phyloP scores from a whole-genome alignment of 768 basidiomycete genomes.

The Amanita rubescens region DNA sequence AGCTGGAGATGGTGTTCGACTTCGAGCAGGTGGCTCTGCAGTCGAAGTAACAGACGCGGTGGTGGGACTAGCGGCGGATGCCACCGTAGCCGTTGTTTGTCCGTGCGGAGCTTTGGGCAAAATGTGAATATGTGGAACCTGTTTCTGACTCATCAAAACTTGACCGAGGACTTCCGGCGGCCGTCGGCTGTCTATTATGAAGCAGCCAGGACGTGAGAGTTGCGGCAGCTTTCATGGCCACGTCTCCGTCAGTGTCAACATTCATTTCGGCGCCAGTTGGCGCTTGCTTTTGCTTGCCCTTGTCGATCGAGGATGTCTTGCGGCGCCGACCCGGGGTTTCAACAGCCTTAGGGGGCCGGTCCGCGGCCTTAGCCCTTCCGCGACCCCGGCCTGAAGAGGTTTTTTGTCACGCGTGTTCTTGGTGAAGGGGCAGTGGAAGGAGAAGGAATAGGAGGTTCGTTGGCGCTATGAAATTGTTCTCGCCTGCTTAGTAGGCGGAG shows the following conservation, averaged over 20 bases:
- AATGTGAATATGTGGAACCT: conserved; percentile 55
- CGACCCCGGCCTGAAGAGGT: conserved; percentile 27
- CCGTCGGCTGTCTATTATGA: conserved; percentile 52
- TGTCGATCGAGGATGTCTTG: conserved; percentile 33
- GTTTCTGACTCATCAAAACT: conserved; percentile 65
- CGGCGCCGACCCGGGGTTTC: conserved; percentile 36
- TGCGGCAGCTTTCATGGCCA: conserved; percentile 79
- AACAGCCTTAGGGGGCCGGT: conserved; percentile 24
- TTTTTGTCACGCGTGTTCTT: conserved; percentile 31
- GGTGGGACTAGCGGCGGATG: conserved; percentile 31
- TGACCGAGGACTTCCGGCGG: conserved; percentile 57
- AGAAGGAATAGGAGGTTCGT: conserved; percentile 58
- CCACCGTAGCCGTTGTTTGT: conserved; percentile 35
- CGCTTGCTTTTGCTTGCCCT: conserved; percentile 42
- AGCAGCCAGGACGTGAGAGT: conserved; percentile 68
- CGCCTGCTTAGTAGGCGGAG: conserved; percentile 68
- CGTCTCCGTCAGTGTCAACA: conserved; percentile 45
- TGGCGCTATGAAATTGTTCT: conserved; percentile 73
- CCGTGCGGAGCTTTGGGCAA: conserved; percentile 60
- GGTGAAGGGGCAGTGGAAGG: conserved; percentile 40
- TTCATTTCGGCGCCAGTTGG: conserved; percentile 31
- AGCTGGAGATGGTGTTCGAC: conserved; percentile 33
- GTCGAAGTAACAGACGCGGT: conserved; percentile 27
- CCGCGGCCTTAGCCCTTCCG: conserved; percentile 20
- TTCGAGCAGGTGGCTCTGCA: conserved; percentile 24